Percentiles rank a stretch among this genome's conserved stretches.
Conservation (phyloP, 345 rosid species). For the Camelina neglecta region DNA sequence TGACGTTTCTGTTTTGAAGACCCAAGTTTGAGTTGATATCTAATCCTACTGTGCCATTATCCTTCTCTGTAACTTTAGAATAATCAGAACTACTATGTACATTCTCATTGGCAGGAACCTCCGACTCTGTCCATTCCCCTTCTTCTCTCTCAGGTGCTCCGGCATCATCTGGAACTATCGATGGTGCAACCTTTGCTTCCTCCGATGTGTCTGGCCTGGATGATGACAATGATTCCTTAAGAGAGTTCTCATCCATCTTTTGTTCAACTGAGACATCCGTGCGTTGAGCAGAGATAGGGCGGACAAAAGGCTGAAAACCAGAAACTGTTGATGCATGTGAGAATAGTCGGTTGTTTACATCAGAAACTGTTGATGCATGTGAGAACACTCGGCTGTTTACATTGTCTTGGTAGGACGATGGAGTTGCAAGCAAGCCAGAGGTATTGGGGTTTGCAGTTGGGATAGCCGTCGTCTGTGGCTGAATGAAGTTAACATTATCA, state of each 20-base stretch:
- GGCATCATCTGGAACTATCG: slow-evolving; percentile 44
- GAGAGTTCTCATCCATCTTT: slow-evolving; percentile 49
- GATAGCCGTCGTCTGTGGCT: slow-evolving; percentile 63
- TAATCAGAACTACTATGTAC: slow-evolving; percentile 39
- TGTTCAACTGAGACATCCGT: slow-evolving; percentile 49
- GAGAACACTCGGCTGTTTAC: slow-evolving; percentile 66
- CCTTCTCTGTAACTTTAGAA: slow-evolving; percentile 46
- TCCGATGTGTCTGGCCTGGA: slow-evolving; percentile 45
- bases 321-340: slow-evolving; percentile 78
- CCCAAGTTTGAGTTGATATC: slow-evolving; percentile 44
- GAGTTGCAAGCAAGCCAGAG: slow-evolving; percentile 57
- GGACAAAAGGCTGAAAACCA: slow-evolving; percentile 93
- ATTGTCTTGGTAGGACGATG: slow-evolving; percentile 55
- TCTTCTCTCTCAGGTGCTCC: slow-evolving; percentile 81
- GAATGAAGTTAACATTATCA: slow-evolving; percentile 53
- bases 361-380: slow-evolving; percentile 77
- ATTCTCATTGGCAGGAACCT: slow-evolving; percentile 46
- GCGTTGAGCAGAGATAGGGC: slow-evolving; percentile 46
- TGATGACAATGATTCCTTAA: slow-evolving; percentile 40
- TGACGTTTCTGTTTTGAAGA: slow-evolving; percentile 46
- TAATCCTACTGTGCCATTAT: slow-evolving; percentile 42
- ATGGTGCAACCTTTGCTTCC: slow-evolving; percentile 46
- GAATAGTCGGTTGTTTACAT: slow-evolving; percentile 63
- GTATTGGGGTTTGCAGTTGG: slow-evolving; percentile 53
- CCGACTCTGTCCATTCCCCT: slow-evolving; percentile 94